phyloP scores from a whole-genome alignment of 352 stramenopile species.

The Globisporangium cederbergense region DNA sequence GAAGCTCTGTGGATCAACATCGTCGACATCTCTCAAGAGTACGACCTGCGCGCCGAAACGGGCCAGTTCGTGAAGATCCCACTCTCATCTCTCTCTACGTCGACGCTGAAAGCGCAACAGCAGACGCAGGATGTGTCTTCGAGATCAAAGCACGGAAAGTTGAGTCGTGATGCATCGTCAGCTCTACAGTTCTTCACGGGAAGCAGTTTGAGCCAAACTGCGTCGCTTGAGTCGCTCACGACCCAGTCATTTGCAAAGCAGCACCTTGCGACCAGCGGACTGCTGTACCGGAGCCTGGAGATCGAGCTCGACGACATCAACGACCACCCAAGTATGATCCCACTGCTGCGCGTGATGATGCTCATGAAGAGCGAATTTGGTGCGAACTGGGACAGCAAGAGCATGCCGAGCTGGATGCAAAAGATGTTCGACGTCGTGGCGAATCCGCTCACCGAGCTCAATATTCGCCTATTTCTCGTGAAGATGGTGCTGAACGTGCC shows the following conservation, averaged over 20 bases:
- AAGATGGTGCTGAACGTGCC: conserved; percentile 72
- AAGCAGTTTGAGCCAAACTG: conserved; percentile 69
- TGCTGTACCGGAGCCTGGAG: conserved; percentile 31
- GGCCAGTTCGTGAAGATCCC: conserved; percentile 47
- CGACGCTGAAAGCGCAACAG: conserved; percentile 33
- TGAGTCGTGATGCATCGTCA: conserved; percentile 23
- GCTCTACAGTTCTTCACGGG: conserved; percentile 66
- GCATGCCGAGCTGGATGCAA: conserved; percentile 80
- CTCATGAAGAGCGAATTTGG: conserved; percentile 78
- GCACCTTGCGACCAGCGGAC: conserved; percentile 20
- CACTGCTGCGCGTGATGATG: conserved; percentile 63
- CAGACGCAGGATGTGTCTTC: conserved; percentile 18
- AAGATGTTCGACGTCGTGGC: conserved; percentile 57
- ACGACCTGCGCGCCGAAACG: conserved; percentile 49
- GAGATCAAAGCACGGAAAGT: conserved; percentile 6
- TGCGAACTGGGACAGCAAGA: conserved; percentile 35
- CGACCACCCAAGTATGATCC: conserved; percentile 72
- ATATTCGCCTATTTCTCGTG: conserved; percentile 66
- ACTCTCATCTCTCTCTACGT: conserved; percentile 44
- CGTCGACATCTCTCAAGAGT: conserved; percentile 38
- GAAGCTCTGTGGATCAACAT: conserved; percentile 69
- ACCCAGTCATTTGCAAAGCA: conserved; percentile 20
- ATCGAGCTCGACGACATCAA: conserved; percentile 80
- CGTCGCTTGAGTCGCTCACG: conserved; percentile 10
- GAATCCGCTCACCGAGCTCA: conserved; percentile 36